Evolutionary conservation across 2,329 filamentous ascomycete genomes (phyloP).

Genomic region (Alternaria arborescens): DNA sequence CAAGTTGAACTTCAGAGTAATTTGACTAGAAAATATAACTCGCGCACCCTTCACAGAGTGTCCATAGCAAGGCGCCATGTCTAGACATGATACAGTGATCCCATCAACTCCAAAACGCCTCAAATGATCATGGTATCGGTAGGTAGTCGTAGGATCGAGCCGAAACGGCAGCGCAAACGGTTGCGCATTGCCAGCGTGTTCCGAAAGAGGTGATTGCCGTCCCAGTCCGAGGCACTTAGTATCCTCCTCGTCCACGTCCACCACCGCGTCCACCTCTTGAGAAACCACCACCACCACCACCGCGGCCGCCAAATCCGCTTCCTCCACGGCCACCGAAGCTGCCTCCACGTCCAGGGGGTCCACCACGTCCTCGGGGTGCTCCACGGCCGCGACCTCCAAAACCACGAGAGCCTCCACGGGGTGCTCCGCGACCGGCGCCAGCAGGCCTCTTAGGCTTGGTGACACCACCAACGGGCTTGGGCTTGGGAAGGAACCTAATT

Average conservation of each 20-base stretch:
- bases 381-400: conserved; percentile 55
- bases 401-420: conserved; percentile 42
- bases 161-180: conserved; percentile 28
- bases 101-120: conserved; percentile 46
- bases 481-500: conserved; percentile 87
- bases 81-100: conserved; percentile 35
- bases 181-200: conserved; percentile 20
- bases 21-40: conserved; percentile 20
- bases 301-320: conserved; percentile 49
- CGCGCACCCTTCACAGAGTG: conserved; percentile 14
- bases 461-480: conserved; percentile 76
- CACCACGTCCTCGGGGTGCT: conserved; percentile 59
- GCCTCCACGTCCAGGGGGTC: conserved; percentile 55
- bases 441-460: conserved; percentile 75
- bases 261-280: conserved; percentile 32
- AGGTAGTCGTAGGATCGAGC: conserved; percentile 34
- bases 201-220: conserved; percentile 15
- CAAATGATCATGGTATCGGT: conserved; percentile 46
- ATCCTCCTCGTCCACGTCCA: conserved; percentile 44
- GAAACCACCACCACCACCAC: conserved; percentile 54
- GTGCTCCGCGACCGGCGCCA: conserved; percentile 67
- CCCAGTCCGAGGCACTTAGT: conserved; percentile 29
- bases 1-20: conserved; percentile 13
- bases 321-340: conserved; percentile 28
- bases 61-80: conserved; percentile 33